Conservation (phyloP, 2,329 filamentous ascomycete genomes). For the Curvularia verruculosa region DNA sequence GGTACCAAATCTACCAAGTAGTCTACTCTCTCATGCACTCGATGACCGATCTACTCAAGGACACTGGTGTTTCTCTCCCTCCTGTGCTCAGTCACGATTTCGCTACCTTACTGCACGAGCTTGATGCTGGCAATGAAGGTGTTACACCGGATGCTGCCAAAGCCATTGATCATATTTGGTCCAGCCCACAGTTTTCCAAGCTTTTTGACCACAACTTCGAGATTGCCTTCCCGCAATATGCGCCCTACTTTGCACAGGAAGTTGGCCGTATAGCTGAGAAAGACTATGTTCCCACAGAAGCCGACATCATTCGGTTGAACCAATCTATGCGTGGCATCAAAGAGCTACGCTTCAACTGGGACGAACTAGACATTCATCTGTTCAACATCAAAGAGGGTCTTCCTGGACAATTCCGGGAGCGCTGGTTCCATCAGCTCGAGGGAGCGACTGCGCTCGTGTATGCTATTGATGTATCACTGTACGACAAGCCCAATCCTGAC, state of each 20-base stretch:
- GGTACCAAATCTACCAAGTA: slow-evolving; percentile 37
- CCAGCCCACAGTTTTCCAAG: slow-evolving; percentile 39
- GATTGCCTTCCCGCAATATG: slow-evolving; percentile 46
- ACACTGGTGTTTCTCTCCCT: slow-evolving; percentile 41
- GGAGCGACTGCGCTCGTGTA: slow-evolving; percentile 41
- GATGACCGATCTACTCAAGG: slow-evolving; percentile 46
- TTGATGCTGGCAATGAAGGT: slow-evolving; percentile 35
- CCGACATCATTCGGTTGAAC: slow-evolving; percentile 45
- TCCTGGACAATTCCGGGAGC: slow-evolving; percentile 40
- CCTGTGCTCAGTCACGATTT: slow-evolving; percentile 37
- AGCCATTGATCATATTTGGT: slow-evolving; percentile 39
- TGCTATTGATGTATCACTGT: slow-evolving; percentile 41
- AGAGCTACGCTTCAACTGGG: slow-evolving; percentile 46
- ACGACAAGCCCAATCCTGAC: slow-evolving; percentile 40
- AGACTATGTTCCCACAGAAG: slow-evolving; percentile 42
- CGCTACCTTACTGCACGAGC: slow-evolving; percentile 43
- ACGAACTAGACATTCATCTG: slow-evolving; percentile 43
- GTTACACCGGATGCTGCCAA: slow-evolving; percentile 37
- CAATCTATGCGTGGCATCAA: slow-evolving; percentile 39
- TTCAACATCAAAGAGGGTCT: slow-evolving; percentile 45
- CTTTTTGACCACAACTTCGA: slow-evolving; percentile 45
- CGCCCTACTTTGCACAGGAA: slow-evolving; percentile 42
- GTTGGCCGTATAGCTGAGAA: slow-evolving; percentile 31
- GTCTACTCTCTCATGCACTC: slow-evolving; percentile 41
- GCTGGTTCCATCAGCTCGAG: slow-evolving; percentile 48